Percentiles rank a stretch among this genome's conserved stretches.
These are phyloP conservation scores for Aspergillus sergii DNA, from an alignment of 2,329 filamentous ascomycete genomes.

Conservation along the genomic window DNA sequence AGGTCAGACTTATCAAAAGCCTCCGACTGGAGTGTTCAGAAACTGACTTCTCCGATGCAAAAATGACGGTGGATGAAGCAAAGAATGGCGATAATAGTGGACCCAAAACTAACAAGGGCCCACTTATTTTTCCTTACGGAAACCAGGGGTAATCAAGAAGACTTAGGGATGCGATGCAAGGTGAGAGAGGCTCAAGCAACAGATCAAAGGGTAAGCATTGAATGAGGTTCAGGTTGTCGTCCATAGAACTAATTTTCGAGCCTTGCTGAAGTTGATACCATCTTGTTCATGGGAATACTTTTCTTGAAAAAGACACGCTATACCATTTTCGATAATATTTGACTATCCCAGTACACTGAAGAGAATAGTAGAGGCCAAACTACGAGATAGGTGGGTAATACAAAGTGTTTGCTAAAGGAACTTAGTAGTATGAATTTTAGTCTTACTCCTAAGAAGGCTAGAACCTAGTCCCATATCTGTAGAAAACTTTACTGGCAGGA, in stretches of 20 bases:
- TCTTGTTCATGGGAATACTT: background rate
- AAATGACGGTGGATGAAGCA: background rate
- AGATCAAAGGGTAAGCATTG: background rate
- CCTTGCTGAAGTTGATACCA: background rate
- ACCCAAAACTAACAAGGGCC: background rate
- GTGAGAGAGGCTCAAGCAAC: background rate
- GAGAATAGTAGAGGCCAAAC: background rate
- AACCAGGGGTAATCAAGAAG: slow-evolving; percentile 4
- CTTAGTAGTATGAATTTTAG: background rate
- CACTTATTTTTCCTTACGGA: background rate
- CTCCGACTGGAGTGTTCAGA: background rate
- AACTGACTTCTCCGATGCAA: background rate
- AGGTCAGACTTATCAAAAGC: background rate
- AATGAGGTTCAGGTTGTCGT: background rate
- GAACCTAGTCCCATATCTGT: background rate
- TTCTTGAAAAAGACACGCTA: background rate
- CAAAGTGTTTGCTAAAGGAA: background rate
- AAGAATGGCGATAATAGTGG: slow-evolving; percentile 1
- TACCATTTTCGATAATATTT: background rate
- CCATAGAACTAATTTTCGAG: background rate
- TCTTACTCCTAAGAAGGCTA: background rate
- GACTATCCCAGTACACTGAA: background rate
- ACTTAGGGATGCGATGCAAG: background rate
- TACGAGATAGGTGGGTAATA: background rate
- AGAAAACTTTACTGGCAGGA: background rate